Evolutionary conservation across 1,139 yeast species (phyloP).

Genomic region (Suhomyces guaymorum): DNA sequence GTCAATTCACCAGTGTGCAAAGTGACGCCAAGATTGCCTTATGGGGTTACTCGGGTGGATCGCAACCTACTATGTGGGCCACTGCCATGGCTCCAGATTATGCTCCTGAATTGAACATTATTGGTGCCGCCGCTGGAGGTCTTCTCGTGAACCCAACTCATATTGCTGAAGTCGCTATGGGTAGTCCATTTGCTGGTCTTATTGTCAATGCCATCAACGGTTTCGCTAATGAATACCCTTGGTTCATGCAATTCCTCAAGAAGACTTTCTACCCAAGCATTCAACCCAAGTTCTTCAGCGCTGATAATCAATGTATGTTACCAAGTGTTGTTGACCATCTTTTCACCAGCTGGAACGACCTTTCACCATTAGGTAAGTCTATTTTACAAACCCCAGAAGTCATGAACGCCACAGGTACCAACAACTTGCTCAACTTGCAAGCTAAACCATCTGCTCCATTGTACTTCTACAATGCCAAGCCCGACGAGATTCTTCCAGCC

Average conservation of each 20-base stretch:
- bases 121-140: conserved; percentile 22
- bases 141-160: conserved; percentile 20
- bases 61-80: conserved; percentile 23
- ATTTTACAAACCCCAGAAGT: background rate
- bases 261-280: background rate
- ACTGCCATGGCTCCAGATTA: conserved; percentile 20
- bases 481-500: background rate
- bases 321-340: background rate
- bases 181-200: conserved; percentile 29
- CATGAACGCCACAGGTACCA: background rate
- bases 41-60: conserved; percentile 25
- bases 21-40: conserved; percentile 18
- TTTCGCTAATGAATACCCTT: conserved; percentile 29
- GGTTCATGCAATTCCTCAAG: conserved; percentile 8
- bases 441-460: conserved; percentile 17
- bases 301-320: background rate
- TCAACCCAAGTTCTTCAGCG: background rate
- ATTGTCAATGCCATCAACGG: conserved; percentile 30
- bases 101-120: conserved; percentile 21
- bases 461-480: conserved; percentile 1
- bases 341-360: background rate
- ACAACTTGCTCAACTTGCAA: conserved; percentile 1
- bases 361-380: background rate
- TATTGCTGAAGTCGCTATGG: conserved; percentile 29
- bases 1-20: conserved; percentile 15